Percentiles rank a stretch among this genome's conserved stretches.
Evolutionary conservation across 768 basidiomycete species (phyloP).

Genomic region (Xerocomellus amylosporus): DNA sequence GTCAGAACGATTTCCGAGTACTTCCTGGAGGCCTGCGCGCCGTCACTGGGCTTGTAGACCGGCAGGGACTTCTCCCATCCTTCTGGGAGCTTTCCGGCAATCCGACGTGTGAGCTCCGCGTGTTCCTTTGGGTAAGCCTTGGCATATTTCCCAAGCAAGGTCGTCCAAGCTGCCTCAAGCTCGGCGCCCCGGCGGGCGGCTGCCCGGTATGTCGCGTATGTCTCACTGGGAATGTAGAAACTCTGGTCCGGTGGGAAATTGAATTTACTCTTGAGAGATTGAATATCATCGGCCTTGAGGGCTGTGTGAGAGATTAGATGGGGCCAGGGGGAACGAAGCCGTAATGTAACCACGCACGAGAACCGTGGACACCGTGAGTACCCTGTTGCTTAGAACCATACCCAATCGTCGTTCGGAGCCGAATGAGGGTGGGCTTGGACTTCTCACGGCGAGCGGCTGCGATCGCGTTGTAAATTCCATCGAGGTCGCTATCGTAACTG

Average conservation of each 20-base stretch:
- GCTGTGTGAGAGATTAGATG: constrained; percentile 43
- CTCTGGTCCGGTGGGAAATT: constrained; percentile 74
- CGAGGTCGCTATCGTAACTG: constrained; percentile 59
- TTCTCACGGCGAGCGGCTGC: constrained; percentile 71
- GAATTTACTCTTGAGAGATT: constrained; percentile 77
- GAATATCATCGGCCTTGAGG: constrained; percentile 89
- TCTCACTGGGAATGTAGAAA: constrained; percentile 75
- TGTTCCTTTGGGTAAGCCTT: constrained; percentile 81
- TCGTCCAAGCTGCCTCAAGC: constrained; percentile 72
- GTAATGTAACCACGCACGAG: constrained; percentile 58
- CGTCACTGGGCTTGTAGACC: constrained; percentile 76
- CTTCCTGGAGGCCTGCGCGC: constrained; percentile 90
- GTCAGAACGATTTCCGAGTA: constrained; percentile 87
- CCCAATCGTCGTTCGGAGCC: constrained; percentile 86
- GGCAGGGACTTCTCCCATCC: constrained; percentile 87
- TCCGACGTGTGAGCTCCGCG: constrained; percentile 81
- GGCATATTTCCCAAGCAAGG: constrained; percentile 63
- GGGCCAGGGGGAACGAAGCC: not conserved
- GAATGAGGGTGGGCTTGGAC: constrained; percentile 84
- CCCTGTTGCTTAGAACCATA: constrained; percentile 92
- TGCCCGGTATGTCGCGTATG: constrained; percentile 64
- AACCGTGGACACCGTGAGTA: constrained; percentile 91
- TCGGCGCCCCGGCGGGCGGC: constrained; percentile 71
- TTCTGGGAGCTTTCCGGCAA: constrained; percentile 76
- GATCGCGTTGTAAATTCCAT: constrained; percentile 75